Percentiles rank a stretch among this genome's conserved stretches.
phyloP scores from a whole-genome alignment of 2,329 filamentous ascomycete genomes.

The Diplodia intermedia region DNA sequence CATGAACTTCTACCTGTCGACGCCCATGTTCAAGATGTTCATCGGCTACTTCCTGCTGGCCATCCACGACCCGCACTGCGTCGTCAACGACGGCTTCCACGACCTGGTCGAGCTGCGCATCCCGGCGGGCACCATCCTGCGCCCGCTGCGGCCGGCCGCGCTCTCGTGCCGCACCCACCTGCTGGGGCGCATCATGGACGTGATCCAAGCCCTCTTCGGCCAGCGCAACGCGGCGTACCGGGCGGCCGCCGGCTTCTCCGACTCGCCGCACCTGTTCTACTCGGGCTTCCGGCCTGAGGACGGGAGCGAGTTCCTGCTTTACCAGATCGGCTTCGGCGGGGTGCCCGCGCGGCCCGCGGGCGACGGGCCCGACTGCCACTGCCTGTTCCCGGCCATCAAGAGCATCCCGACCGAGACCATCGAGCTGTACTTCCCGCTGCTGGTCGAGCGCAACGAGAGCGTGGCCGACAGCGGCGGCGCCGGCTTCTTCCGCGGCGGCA shows the following conservation, averaged over 20 bases:
- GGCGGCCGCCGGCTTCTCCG: slow-evolving; percentile 59
- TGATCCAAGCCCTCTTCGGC: slow-evolving; percentile 59
- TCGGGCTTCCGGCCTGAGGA: slow-evolving; percentile 58
- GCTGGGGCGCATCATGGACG: slow-evolving; percentile 57
- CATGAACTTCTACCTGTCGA: slow-evolving; percentile 59
- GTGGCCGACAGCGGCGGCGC: slow-evolving; percentile 58
- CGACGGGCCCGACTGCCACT: slow-evolving; percentile 59
- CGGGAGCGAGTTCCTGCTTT: slow-evolving; percentile 54
- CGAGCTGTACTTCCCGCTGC: slow-evolving; percentile 57
- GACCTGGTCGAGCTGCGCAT: slow-evolving; percentile 58
- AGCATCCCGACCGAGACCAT: slow-evolving; percentile 58
- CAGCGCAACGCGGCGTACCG: slow-evolving; percentile 56
- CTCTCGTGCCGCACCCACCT: slow-evolving; percentile 58
- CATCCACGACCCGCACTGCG: slow-evolving; percentile 55
- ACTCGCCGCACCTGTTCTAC: slow-evolving; percentile 60
- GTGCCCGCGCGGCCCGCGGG: slow-evolving; percentile 57
- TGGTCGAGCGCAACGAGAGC: slow-evolving; percentile 58
- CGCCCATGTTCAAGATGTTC: slow-evolving; percentile 61
- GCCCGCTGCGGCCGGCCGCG: slow-evolving; percentile 56
- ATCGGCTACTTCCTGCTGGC: slow-evolving; percentile 59
- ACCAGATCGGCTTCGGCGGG: slow-evolving; percentile 60
- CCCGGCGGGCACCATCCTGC: slow-evolving; percentile 54
- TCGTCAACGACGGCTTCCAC: slow-evolving; percentile 61
- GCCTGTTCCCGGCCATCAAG: slow-evolving; percentile 60
- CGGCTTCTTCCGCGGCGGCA: slow-evolving; percentile 57